Evolutionary conservation across 345 rosid species (phyloP).

Genomic region (Acer saccharum): DNA sequence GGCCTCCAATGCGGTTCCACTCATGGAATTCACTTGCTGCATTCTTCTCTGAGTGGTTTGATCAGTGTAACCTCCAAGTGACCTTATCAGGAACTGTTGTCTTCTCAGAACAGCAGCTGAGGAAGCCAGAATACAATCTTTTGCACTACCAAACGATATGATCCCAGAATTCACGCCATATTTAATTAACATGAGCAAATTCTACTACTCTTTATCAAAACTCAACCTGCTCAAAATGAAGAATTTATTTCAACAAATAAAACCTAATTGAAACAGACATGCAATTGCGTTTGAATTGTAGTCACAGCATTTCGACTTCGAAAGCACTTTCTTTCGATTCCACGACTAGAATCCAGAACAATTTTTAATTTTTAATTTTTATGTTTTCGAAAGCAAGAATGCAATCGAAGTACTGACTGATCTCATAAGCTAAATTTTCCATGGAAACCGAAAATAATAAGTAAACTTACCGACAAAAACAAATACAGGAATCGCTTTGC

Average conservation of each 20-base stretch:
- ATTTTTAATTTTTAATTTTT: background rate
- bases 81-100: slow-evolving; percentile 62
- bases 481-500: background rate
- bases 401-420: background rate
- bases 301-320: background rate
- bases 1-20: slow-evolving; percentile 49
- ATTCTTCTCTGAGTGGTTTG: slow-evolving; percentile 30
- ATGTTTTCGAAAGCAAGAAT: background rate
- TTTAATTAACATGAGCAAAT: slow-evolving; percentile 44
- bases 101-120: slow-evolving; percentile 59
- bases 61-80: slow-evolving; percentile 38
- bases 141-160: slow-evolving; percentile 17
- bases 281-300: background rate
- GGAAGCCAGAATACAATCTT: slow-evolving; percentile 28
- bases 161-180: slow-evolving; percentile 44
- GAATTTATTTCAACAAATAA: background rate
- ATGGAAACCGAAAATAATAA: background rate
- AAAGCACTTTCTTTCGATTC: background rate
- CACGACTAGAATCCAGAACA: background rate
- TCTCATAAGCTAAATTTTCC: background rate
- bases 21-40: slow-evolving; percentile 38
- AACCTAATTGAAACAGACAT: background rate
- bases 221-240: slow-evolving; percentile 13
- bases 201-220: background rate
- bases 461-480: background rate